Evolutionary conservation across 2,329 filamentous ascomycete species (phyloP), one percentile per base, ranked within the genome.

Genomic region (Arthrobotrys entomopaga): DNA sequence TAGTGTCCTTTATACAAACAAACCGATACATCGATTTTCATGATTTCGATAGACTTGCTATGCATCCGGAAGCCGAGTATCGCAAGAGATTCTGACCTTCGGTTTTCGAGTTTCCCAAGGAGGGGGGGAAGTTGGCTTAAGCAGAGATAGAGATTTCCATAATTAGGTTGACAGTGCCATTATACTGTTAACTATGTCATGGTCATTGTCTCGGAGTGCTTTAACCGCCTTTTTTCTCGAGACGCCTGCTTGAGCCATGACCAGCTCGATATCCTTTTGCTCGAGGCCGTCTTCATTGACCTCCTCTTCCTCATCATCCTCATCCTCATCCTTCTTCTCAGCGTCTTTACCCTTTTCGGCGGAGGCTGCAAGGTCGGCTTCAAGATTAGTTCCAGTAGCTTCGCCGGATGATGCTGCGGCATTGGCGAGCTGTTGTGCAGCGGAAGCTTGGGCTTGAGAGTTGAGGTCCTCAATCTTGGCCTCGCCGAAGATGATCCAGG

Each of bases 401-500:
- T 92, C 89, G 78, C 87, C 87, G 26, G 69, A 61, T 78, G 88
- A 85, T 76, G 87, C 87, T 70, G 82, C 82, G 80, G 89, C 90
- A 80, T 87, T 87, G 78, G 89, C 89, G 80, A 99, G 91, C 86
- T 97, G 93, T 85, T 96, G 92, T 80, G 94, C 94, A 80, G 95
- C 95, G 79, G 91, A 92, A 81, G 94, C 92, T 87, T 98, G 95
- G 81, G 94, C 94, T 82, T 94, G 92, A 80, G 95, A 96, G 90
- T 98, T 99, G 81, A 98, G 88, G 85, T 99, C 96, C 89, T 99
- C 95, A 79, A 99, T 98, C 91, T 99, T 99, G 82, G 96, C 95
- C 88, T 99, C 96, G 84, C 95, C 95, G 83, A 99, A 99, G 75
- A 66, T 69, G 69, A 99, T 99, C 89, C 94, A 99, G 83, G 94